Conservation (phyloP, 345 rosid species). For the Raphanus sativus region DNA sequence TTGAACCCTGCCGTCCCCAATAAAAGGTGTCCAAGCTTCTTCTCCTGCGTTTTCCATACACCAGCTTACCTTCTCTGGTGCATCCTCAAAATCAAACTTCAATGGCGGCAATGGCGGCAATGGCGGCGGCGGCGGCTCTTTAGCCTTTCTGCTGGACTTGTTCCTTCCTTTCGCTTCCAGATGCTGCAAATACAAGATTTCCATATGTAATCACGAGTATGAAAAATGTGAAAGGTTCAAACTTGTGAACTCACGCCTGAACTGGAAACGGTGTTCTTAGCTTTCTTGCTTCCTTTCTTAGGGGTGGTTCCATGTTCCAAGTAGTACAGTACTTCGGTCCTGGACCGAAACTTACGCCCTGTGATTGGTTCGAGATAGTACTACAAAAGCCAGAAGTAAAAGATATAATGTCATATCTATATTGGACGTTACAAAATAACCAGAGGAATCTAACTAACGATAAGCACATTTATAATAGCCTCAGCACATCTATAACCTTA, state of each 20-base stretch:
- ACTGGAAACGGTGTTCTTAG: constrained; percentile 31
- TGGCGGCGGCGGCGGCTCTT: constrained; percentile 13
- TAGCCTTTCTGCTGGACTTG: constrained; percentile 20
- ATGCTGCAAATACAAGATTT: constrained; percentile 31
- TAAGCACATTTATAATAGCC: neutral
- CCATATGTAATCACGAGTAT: neutral
- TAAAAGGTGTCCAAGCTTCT: constrained; percentile 54
- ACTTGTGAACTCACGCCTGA: constrained; percentile 43
- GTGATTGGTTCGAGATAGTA: constrained; percentile 44
- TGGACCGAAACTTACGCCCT: constrained; percentile 43
- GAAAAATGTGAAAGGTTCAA: neutral
- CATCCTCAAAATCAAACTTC: constrained; percentile 51
- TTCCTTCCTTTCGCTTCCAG: constrained; percentile 35
- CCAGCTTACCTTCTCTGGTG: constrained; percentile 66
- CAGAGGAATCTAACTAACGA: neutral
- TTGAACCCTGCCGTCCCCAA: constrained; percentile 45
- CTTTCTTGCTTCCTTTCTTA: constrained; percentile 25
- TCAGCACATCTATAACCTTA: neutral
- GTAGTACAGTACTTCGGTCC: constrained; percentile 37
- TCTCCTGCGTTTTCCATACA: constrained; percentile 30
- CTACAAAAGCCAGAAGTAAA: constrained; percentile 22
- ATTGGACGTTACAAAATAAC: neutral
- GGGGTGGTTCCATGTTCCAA: constrained; percentile 38
- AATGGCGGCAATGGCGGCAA: constrained; percentile 9
- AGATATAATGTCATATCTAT: neutral